Conservation (phyloP, 176 grass and related monocot species). For the Alloteropsis semialata region DNA sequence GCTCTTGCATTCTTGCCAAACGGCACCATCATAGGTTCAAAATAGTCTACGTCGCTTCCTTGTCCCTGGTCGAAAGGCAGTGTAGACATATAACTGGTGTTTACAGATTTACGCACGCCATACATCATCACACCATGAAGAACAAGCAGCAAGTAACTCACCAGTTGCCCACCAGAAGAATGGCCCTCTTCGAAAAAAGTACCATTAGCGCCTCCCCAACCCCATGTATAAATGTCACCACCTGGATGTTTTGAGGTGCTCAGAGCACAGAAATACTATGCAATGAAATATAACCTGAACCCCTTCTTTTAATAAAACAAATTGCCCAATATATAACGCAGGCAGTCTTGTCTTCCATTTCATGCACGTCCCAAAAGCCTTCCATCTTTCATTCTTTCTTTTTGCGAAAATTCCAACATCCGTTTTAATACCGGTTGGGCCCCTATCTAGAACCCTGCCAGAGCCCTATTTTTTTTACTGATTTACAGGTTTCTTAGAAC, state of each 20-base stretch:
- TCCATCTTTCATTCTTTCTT: too few relatives aligned
- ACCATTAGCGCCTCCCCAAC: slow-evolving; percentile 90
- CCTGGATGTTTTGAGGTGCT: slow-evolving; percentile 50
- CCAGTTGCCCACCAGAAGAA: slow-evolving; percentile 91
- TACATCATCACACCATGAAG: not conserved
- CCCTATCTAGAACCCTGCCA: not conserved
- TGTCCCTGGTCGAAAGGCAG: slow-evolving; percentile 55
- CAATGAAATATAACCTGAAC: not conserved
- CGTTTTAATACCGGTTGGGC: not conserved
- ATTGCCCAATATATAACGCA: not conserved
- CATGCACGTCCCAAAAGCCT: not conserved
- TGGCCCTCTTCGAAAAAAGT: slow-evolving; percentile 83
- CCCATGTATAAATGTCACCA: slow-evolving; percentile 85
- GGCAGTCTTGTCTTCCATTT: not conserved
- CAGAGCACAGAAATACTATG: slow-evolving; percentile 12
- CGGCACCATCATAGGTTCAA: slow-evolving; percentile 64
- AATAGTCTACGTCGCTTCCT: slow-evolving; percentile 78
- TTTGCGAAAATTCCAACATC: too few relatives aligned
- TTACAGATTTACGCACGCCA: not conserved
- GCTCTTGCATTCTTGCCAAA: slow-evolving; percentile 51
- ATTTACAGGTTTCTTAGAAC: not conserved
- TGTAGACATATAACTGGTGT: not conserved
- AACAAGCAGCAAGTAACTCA: slow-evolving; percentile 42
- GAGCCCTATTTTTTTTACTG: not conserved
- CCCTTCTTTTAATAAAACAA: not conserved